Evolutionary conservation across 257 asterid genomes (phyloP).

Genomic region (Perilla frutescens): DNA sequence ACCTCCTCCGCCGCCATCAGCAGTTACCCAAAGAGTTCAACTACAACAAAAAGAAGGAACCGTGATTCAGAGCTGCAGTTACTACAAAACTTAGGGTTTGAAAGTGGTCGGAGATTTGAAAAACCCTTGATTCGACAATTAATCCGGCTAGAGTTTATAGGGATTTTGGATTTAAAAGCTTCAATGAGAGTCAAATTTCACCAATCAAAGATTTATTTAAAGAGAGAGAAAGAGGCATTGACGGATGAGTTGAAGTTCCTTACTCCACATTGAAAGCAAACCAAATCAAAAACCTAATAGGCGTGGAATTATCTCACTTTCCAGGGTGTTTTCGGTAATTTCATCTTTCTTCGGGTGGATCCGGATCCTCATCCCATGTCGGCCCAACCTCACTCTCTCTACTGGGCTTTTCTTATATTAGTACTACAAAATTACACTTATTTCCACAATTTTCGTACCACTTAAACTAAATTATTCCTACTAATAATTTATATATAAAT

Average conservation of each 20-base stretch:
- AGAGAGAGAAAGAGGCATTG: constrained; percentile 18
- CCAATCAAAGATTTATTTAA: constrained; percentile 32
- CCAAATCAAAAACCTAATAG: constrained; percentile 35
- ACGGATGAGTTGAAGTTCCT: constrained; percentile 38
- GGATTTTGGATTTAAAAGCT: constrained; percentile 17
- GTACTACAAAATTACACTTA: too few species aligned
- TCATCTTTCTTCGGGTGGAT: not conserved
- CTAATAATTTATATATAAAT: too few species aligned
- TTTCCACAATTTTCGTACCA: too few species aligned
- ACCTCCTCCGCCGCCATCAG: constrained; percentile 69
- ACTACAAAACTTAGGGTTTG: constrained; percentile 24
- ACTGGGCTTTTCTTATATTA: not conserved
- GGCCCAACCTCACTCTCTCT: not conserved
- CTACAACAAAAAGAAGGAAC: constrained; percentile 28
- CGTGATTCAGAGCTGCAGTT: constrained; percentile 13
- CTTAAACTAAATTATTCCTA: too few species aligned
- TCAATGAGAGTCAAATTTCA: constrained; percentile 32
- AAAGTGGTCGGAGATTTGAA: constrained; percentile 27
- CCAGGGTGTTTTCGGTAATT: constrained; percentile 27
- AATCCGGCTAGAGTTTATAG: constrained; percentile 18
- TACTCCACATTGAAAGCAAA: constrained; percentile 20
- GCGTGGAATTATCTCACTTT: constrained; percentile 32
- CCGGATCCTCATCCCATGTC: too few species aligned
- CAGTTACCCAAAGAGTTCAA: constrained; percentile 23
- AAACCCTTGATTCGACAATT: constrained; percentile 37